A percentile compares a stretch with the other conserved stretches of the same genome.
Conservation (phyloP, 192 early-diverging fungal species). For the Lunasporangiospora selenospora region DNA sequence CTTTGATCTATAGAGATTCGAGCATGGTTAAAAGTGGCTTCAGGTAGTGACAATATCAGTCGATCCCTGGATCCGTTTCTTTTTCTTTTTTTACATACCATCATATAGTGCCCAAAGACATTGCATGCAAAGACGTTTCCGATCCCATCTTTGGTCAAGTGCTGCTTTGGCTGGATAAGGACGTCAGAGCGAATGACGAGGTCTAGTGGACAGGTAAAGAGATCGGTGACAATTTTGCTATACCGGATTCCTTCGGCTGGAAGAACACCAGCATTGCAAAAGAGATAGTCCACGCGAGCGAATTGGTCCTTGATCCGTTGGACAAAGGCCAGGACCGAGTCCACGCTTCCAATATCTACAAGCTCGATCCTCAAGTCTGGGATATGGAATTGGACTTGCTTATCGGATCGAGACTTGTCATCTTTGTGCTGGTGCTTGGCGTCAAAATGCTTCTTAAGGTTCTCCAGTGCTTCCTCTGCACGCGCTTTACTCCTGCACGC, state of each 20-base stretch:
- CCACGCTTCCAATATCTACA: conserved; percentile 51
- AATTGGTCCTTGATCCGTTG: conserved; percentile 48
- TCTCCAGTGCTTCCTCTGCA: conserved; percentile 48
- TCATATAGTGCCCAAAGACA: conserved; percentile 66
- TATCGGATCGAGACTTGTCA: neutral
- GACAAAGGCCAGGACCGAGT: conserved; percentile 49
- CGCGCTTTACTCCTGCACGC: conserved; percentile 58
- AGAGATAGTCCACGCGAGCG: conserved; percentile 49
- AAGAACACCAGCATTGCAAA: conserved; percentile 65
- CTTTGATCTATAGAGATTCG: conserved; percentile 46
- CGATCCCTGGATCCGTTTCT: neutral
- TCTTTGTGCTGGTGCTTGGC: neutral
- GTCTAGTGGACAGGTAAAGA: conserved; percentile 36
- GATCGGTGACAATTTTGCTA: conserved; percentile 24
- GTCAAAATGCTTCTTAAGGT: conserved; percentile 26
- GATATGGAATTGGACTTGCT: conserved; percentile 30
- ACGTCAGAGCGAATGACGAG: conserved; percentile 51
- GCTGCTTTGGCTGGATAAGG: conserved; percentile 53
- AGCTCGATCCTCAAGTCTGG: conserved; percentile 52
- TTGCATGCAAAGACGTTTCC: conserved; percentile 61
- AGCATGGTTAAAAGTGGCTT: neutral
- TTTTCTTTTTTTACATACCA: conserved; percentile 37
- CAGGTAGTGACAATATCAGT: too few species aligned
- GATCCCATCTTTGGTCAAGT: conserved; percentile 56
- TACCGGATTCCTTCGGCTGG: conserved; percentile 48